Percentiles rank a stretch among this genome's conserved stretches.
Conservation (phyloP, 179 eudicot species). For the Silene coronaria region DNA sequence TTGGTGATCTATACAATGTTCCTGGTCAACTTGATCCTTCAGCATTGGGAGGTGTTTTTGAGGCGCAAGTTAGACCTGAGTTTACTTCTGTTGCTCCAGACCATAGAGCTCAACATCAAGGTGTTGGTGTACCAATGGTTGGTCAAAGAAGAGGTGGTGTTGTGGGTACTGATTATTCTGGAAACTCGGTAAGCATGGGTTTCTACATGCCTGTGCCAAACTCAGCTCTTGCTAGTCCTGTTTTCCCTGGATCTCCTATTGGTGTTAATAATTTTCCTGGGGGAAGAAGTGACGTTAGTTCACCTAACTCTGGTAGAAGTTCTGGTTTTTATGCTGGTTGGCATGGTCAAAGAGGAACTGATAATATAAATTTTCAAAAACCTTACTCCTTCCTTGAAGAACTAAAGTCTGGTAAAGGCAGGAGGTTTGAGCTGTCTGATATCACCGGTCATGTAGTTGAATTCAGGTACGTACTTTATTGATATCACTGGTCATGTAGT, state of each 20-base stretch:
- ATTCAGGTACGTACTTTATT: slow-evolving; percentile 49
- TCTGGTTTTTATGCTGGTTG: slow-evolving; percentile 45
- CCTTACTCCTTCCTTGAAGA: slow-evolving; percentile 66
- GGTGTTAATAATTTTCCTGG: slow-evolving; percentile 43
- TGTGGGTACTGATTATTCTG: slow-evolving; percentile 38
- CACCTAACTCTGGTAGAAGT: slow-evolving; percentile 48
- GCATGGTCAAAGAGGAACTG: slow-evolving; percentile 55
- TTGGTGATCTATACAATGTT: slow-evolving; percentile 34
- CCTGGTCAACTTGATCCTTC: slow-evolving; percentile 41
- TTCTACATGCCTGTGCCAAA: slow-evolving; percentile 44
- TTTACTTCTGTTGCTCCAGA: slow-evolving; percentile 32
- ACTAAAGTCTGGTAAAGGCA: slow-evolving; percentile 52
- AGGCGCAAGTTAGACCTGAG: slow-evolving; percentile 23
- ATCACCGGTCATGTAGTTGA: slow-evolving; percentile 69
- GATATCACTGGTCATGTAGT: not conserved
- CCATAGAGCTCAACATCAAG: slow-evolving; percentile 35
- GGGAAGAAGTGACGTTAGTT: slow-evolving; percentile 48
- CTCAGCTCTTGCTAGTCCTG: slow-evolving; percentile 58
- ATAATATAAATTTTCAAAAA: slow-evolving; percentile 39
- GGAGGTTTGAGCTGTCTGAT: slow-evolving; percentile 74
- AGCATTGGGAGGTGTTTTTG: slow-evolving; percentile 28
- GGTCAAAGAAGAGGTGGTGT: slow-evolving; percentile 44
- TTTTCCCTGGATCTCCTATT: slow-evolving; percentile 58
- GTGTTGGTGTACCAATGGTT: slow-evolving; percentile 28
- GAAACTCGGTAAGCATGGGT: slow-evolving; percentile 46